A percentile compares a stretch with the other conserved stretches of the same genome.
Evolutionary conservation across 176 grass and related monocot species (phyloP).

Genomic region (Carex cristatella): DNA sequence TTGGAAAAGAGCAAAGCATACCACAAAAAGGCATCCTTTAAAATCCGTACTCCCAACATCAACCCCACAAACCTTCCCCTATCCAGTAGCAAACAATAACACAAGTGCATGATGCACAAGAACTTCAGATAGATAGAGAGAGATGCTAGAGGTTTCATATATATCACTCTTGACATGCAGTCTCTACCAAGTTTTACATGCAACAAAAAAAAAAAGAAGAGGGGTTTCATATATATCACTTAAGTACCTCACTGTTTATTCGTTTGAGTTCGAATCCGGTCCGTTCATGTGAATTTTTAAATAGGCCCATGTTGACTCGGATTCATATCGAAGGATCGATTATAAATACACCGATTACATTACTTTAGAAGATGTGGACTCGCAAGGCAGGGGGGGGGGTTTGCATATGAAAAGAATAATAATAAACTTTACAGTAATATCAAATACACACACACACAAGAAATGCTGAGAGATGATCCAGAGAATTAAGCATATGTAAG

Average conservation of each 20-base stretch:
- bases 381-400: not conserved
- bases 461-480: not conserved
- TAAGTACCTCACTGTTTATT: no score
- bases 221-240: no score
- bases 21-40: slow-evolving; percentile 22
- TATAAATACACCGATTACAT: no score
- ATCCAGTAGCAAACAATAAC: not conserved
- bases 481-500: not conserved
- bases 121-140: not conserved
- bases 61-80: not conserved
- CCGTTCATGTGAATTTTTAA: no score
- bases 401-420: not conserved
- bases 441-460: not conserved
- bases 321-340: no score
- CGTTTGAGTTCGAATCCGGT: no score
- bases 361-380: no score
- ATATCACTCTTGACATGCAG: no score
- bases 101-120: not conserved
- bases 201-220: no score
- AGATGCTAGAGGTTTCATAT: no score
- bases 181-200: no score
- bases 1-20: slow-evolving; percentile 27
- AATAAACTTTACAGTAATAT: not conserved
- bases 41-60: not conserved
- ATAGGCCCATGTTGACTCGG: no score